A percentile compares a stretch with the other conserved stretches of the same genome.
phyloP scores from a whole-genome alignment of 2,329 filamentous ascomycete species.

The Fusarium chuoi region DNA sequence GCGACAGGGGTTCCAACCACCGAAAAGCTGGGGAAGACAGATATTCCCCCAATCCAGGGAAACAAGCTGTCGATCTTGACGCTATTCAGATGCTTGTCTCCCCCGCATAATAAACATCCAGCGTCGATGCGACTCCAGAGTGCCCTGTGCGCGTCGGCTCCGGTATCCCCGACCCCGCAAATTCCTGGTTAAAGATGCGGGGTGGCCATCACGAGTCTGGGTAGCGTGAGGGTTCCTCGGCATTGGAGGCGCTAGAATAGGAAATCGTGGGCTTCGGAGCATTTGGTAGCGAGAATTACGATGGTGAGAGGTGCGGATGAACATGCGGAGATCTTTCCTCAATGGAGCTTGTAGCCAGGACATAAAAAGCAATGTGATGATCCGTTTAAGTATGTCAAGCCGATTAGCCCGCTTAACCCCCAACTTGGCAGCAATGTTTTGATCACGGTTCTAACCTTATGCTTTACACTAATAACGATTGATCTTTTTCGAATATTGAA shows the following conservation, averaged over 20 bases:
- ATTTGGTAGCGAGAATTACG: not conserved
- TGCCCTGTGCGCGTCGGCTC: slow-evolving; percentile 3
- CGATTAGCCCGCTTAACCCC: slow-evolving; percentile 1
- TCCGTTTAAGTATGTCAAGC: not conserved
- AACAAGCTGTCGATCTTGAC: slow-evolving; percentile 1
- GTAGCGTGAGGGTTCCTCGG: not conserved
- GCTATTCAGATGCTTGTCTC: not conserved
- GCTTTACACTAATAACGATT: accelerated
- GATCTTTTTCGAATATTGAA: accelerated
- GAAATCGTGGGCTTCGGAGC: not conserved
- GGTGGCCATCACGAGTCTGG: slow-evolving; percentile 4
- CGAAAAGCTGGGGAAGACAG: not conserved
- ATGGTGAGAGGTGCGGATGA: not conserved
- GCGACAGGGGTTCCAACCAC: not conserved
- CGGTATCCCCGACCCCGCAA: slow-evolving; percentile 12
- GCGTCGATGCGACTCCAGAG: not conserved
- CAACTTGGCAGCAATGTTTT: no score
- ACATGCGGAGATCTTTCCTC: not conserved
- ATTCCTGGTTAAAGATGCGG: not conserved
- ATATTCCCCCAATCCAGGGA: not conserved
- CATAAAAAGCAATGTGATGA: not conserved
- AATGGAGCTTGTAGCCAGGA: accelerated
- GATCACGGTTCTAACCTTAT: accelerated
- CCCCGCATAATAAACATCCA: not conserved
- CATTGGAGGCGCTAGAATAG: not conserved